phyloP scores from a whole-genome alignment of 352 stramenopile species.

The Phytophthora capsici region DNA sequence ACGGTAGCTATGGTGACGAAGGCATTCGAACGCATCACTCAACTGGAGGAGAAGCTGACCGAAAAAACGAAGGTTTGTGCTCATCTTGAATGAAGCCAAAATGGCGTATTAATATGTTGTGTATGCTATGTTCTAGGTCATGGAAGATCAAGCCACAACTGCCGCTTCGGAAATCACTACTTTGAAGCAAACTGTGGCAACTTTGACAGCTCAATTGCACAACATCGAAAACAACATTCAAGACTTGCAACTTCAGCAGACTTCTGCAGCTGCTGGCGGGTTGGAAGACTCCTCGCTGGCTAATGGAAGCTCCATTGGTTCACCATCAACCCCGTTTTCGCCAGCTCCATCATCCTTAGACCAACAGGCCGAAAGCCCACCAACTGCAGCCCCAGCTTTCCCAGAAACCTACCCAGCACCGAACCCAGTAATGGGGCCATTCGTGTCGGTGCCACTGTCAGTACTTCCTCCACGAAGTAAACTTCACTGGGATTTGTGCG shows the following conservation, averaged over 20 bases:
- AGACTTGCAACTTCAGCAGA: conserved; percentile 48
- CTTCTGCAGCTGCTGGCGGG: conserved; percentile 11
- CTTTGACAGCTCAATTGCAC: conserved; percentile 48
- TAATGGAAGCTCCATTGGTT: conserved; percentile 37
- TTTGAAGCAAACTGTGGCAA: conserved; percentile 56
- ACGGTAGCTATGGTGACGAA: conserved; percentile 27
- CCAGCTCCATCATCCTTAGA: conserved; percentile 42
- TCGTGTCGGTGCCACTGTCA: conserved; percentile 86
- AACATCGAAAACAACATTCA: conserved; percentile 52
- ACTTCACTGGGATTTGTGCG: conserved; percentile 89
- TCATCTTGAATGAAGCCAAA: not conserved
- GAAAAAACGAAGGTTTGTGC: conserved; percentile 54
- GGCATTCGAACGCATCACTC: conserved; percentile 44
- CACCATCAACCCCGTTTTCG: conserved; percentile 41
- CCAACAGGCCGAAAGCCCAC: conserved; percentile 30
- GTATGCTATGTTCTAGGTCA: conserved; percentile 27
- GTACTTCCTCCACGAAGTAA: conserved; percentile 86
- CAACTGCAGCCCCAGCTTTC: conserved; percentile 32
- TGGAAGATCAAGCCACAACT: conserved; percentile 43
- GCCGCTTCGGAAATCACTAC: conserved; percentile 44
- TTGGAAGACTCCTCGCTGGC: conserved; percentile 34
- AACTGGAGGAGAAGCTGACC: conserved; percentile 47
- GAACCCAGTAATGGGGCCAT: conserved; percentile 70
- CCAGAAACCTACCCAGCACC: conserved; percentile 52
- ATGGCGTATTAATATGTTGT: not conserved